Conservation (phyloP, 1,284 basidiomycete genomes). For the Neotropicomus parvogracilis region DNA sequence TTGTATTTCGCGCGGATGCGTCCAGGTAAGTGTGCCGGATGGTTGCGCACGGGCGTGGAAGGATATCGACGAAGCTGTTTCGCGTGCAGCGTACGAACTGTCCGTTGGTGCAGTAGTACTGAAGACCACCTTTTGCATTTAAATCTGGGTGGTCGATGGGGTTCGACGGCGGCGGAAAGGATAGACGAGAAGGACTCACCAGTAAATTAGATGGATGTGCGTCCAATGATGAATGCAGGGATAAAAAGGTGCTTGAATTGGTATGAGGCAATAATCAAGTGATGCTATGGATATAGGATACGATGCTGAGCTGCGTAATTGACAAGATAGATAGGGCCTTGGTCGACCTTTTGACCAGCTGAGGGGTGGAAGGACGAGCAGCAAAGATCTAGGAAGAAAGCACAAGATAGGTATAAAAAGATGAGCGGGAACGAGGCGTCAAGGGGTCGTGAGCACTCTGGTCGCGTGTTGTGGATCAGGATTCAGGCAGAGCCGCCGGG, state of each 20-base stretch:
- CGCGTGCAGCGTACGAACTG: slow-evolving; percentile 37
- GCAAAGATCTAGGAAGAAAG: slow-evolving; percentile 40
- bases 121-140: slow-evolving; percentile 37
- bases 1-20: slow-evolving; percentile 28
- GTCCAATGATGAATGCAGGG: slow-evolving; percentile 45
- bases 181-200: slow-evolving; percentile 40
- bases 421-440: slow-evolving; percentile 36
- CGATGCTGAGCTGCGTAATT: slow-evolving; percentile 40
- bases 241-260: slow-evolving; percentile 42
- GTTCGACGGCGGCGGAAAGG: slow-evolving; percentile 19
- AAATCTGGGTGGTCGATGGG: slow-evolving; percentile 31
- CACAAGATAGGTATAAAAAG: slow-evolving; percentile 64
- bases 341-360: slow-evolving; percentile 37
- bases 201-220: slow-evolving; percentile 57
- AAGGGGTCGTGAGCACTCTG: slow-evolving; percentile 48
- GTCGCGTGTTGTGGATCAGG: slow-evolving; percentile 40
- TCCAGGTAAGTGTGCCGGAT: slow-evolving; percentile 29
- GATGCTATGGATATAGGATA: slow-evolving; percentile 43
- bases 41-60: slow-evolving; percentile 31
- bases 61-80: slow-evolving; percentile 35
- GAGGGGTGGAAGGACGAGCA: slow-evolving; percentile 32
- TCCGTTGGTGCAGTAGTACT: slow-evolving; percentile 35
- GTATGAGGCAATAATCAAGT: slow-evolving; percentile 50
- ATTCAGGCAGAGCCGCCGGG: slow-evolving; percentile 30
- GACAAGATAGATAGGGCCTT: slow-evolving; percentile 45